Evolutionary conservation across 768 basidiomycete species (phyloP), one percentile per base, ranked within the genome.

Genomic region (Fomitopsis serialis): DNA sequence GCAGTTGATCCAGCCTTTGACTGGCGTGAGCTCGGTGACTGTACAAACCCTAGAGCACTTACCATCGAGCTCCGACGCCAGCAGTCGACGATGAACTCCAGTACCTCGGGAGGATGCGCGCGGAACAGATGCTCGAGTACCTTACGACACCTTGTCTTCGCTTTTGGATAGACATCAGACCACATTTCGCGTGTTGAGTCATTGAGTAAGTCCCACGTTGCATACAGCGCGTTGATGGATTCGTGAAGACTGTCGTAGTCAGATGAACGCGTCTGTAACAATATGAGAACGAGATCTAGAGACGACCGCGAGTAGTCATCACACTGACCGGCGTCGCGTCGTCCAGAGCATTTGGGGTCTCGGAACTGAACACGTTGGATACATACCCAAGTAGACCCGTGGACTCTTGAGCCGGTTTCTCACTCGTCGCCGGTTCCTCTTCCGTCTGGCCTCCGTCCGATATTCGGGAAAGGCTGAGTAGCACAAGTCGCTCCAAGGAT

Each of bases 81-180:
- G 64, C 87, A 89, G 34, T 87, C 85, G 23, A 96, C 75, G 32
- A 93, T 71, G 0, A 84, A 87, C 61, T 94, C 91, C 50, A 98
- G 75, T 3, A 97, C 87, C 63, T 96, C 92, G 2, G 78, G 68
- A 4, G 92, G 80, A 55, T 89, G 82, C 1, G 82, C 78, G 35
- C 88, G 87, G 74, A 95, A 96, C 7, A 97, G 71, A 54, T 89
- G 86, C 62, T 96, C 94, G 40, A 98, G 70, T 0, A 85, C 90
- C 49, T 89, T 80, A 25, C 85, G 81, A 65, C 87, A 86, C 32
- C 94, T 81, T 23, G 75, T 62, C 55, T 87, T 72, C 17, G 87
- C 79, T 35, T 88, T 81, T 48, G 64, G 78, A 63, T 80, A 89
- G 29, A 90, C 83, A 53, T 79, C 73, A 1, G 87, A 68, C 72